Evolutionary conservation across 805 yeast species (phyloP), one percentile per base, ranked within the genome.

Genomic region (Priceomyces carsonii): DNA sequence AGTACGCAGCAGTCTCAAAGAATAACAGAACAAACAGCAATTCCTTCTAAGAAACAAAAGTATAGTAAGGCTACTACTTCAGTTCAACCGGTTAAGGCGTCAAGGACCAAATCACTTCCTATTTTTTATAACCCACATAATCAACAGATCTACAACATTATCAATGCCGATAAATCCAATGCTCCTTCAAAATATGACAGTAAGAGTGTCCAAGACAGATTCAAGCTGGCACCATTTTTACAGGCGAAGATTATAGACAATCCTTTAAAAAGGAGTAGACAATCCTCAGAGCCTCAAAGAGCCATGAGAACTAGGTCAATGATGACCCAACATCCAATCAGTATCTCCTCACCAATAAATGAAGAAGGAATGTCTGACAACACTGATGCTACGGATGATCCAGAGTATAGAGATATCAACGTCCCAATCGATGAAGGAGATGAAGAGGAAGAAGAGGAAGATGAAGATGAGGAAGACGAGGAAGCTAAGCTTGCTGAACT

Each of bases 231-330:
- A 2, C 68, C 72, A 6, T 66, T 66, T 44, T 50, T 63, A 16
- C 69, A 55, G 49, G 66, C 65, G 17, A 66, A 65, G 35, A 55
- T 65, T n/a, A 57, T 67, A 24, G 71, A 64, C 37, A 63, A 63
- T 35, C 70, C 70, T 3, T 51, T 47, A 27, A 50, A 51, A 42
- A 49, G 55, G 36, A 41, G 42, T 31, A 42, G 58, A 35, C 44
- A 55, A 14, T 36, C 38, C n/a, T 43, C 33, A 10, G 50, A 49
- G 26, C 69, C 70, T 4, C 57, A 54, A 22, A 44, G 72, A 22
- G 74, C 74, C 14, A 57, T 62, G 51, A 57, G 74, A 20, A 66
- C 74, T 1, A 45, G 72, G 29, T 65, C 71, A 4, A 67, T 68
- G 73, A 54, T 63, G 26, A 55, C 59, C n/a, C 57, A 54, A 15